These are phyloP conservation scores for Lolium perenne DNA, from an alignment of 176 grass and related monocot species.

Conservation along the genomic window DNA sequence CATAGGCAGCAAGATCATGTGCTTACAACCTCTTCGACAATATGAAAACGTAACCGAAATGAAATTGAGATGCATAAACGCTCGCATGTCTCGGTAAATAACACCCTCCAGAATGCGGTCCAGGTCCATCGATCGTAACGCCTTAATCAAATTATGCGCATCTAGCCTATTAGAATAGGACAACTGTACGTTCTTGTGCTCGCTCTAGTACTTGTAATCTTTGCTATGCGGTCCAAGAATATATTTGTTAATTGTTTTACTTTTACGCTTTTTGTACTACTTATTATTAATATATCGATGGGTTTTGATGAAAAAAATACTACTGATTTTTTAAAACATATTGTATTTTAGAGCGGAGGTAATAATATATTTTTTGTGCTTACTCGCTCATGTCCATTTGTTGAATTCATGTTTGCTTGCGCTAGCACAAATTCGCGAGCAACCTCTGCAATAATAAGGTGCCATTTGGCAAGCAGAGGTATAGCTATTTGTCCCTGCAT, in stretches of 20 bases:
- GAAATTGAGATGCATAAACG: not conserved
- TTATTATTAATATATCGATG: no score
- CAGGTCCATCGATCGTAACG: not conserved
- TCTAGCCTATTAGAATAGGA: not conserved
- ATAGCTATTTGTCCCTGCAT: not conserved
- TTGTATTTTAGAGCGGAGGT: no score
- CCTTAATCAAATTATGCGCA: not conserved
- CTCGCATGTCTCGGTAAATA: not conserved
- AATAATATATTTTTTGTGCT: not conserved
- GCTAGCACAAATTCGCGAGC: not conserved
- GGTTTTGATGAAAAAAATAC: no score
- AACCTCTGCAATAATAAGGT: not conserved
- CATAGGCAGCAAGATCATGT: not conserved
- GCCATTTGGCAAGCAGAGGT: not conserved
- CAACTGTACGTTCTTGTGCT: no score
- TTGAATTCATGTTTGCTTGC: not conserved
- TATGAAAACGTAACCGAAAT: not conserved
- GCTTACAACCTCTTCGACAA: not conserved
- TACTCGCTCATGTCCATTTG: not conserved
- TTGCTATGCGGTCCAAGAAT: no score
- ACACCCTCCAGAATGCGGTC: not conserved
- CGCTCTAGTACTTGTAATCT: no score
- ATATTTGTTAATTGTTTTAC: no score
- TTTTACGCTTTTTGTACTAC: no score
- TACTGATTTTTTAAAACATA: no score